phyloP scores from a whole-genome alignment of 768 basidiomycete species.

The Crucibulum laeve region DNA sequence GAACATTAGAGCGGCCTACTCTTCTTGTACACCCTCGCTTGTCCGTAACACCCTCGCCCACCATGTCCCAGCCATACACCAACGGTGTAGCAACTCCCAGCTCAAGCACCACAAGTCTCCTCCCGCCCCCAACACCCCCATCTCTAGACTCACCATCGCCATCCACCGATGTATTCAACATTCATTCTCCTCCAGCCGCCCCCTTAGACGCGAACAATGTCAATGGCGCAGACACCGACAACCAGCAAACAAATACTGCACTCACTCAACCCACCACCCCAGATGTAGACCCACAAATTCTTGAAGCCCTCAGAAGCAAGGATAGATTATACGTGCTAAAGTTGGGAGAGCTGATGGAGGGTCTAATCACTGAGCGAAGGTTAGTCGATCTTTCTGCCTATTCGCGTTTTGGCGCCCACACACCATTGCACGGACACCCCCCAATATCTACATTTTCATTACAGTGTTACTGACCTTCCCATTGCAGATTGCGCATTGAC shows the following conservation, averaged over 20 bases:
- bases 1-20: no score
- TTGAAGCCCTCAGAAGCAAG: conserved; percentile 85
- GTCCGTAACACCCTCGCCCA: conserved; percentile 7
- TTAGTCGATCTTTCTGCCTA: conserved; percentile 28
- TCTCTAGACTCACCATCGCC: conserved; percentile 3
- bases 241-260: conserved; percentile 9
- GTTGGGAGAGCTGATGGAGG: conserved; percentile 84
- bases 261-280: conserved; percentile 11
- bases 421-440: conserved; percentile 1
- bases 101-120: conserved; percentile 8
- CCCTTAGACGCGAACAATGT: conserved; percentile 16
- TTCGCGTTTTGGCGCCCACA: neutral
- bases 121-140: neutral
- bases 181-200: conserved; percentile 1
- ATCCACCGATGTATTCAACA: conserved; percentile 1
- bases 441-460: neutral
- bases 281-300: conserved; percentile 74
- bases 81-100: conserved; percentile 7
- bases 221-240: conserved; percentile 15
- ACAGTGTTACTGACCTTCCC: conserved; percentile 19
- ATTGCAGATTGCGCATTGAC: conserved; percentile 56
- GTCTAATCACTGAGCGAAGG: conserved; percentile 72
- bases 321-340: conserved; percentile 85
- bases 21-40: no score
- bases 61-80: conserved; percentile 6